Percentiles rank a stretch among this genome's conserved stretches.
phyloP scores from a whole-genome alignment of 805 yeast genomes.

The Barnettozyma sucrosica region DNA sequence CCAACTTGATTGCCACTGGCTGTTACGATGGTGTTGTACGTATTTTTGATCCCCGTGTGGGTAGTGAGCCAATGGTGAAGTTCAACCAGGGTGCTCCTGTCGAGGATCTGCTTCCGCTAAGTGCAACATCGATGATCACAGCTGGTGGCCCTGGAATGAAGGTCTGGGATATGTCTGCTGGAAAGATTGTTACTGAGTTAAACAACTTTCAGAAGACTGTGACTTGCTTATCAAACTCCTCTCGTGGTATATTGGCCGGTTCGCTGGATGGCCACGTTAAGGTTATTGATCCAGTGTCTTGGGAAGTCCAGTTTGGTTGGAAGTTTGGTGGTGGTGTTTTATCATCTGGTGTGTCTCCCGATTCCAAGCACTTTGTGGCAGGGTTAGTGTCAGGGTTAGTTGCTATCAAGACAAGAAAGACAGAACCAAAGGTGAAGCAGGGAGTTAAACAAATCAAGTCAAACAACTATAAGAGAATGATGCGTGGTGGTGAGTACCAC shows the following conservation, averaged over 20 bases:
- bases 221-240: conserved; percentile 68
- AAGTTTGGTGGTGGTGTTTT: conserved; percentile 92
- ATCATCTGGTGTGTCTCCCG: conserved; percentile 85
- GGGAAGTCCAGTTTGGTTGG: conserved; percentile 96
- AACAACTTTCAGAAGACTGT: conserved; percentile 91
- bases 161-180: conserved; percentile 89
- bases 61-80: conserved; percentile 49
- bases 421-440: conserved; percentile 50
- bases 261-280: conserved; percentile 97
- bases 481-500: conserved; percentile 84
- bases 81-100: conserved; percentile 78
- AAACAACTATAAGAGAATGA: conserved; percentile 69
- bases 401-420: conserved; percentile 81
- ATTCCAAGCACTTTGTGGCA: conserved; percentile 79
- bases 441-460: conserved; percentile 47
- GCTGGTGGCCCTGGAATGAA: conserved; percentile 80
- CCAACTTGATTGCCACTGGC: conserved; percentile 83
- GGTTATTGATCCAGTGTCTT: conserved; percentile 74
- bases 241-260: conserved; percentile 73
- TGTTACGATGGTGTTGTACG: conserved; percentile 88
- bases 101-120: conserved; percentile 73
- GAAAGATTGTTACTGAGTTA: conserved; percentile 61
- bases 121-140: conserved; percentile 64
- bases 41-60: conserved; percentile 72
- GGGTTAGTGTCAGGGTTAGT: conserved; percentile 88